These are phyloP conservation scores for Diaporthe citri DNA, from an alignment of 2,329 filamentous ascomycete genomes.

Conservation along the genomic window DNA sequence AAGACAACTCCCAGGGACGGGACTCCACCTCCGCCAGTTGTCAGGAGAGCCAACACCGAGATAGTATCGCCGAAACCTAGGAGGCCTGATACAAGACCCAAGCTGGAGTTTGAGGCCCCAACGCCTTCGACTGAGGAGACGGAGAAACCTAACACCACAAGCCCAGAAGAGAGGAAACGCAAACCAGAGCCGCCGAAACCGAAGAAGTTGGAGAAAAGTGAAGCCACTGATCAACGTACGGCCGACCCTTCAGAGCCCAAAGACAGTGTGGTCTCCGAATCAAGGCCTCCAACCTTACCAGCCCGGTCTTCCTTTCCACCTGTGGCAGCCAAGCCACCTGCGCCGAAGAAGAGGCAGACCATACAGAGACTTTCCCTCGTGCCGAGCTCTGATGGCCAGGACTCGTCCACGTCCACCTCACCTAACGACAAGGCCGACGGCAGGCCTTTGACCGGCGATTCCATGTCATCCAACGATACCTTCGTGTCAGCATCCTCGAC, in stretches of 20 bases:
- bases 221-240: neutral
- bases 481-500: slow-evolving; percentile 56
- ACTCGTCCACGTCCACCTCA: slow-evolving; percentile 14
- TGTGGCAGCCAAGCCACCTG: slow-evolving; percentile 8
- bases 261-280: slow-evolving; percentile 1
- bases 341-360: slow-evolving; percentile 27
- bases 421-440: neutral
- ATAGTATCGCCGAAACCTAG: slow-evolving; percentile 51
- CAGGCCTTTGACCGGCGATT: slow-evolving; percentile 44
- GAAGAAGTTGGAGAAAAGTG: neutral
- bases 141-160: slow-evolving; percentile 8
- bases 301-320: slow-evolving; percentile 13
- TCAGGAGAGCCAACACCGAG: slow-evolving; percentile 42
- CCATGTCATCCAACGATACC: slow-evolving; percentile 59
- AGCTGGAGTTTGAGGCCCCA: slow-evolving; percentile 49
- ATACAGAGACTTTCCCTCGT: neutral
- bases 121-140: slow-evolving; percentile 17
- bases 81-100: slow-evolving; percentile 48
- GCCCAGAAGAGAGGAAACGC: neutral
- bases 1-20: slow-evolving; percentile 9
- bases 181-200: slow-evolving; percentile 24
- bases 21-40: slow-evolving; percentile 42
- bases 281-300: neutral
- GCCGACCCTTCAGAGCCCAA: neutral
- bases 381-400: slow-evolving; percentile 35